These are phyloP conservation scores for Malassezia restricta DNA, from an alignment of 1,284 basidiomycete genomes.

Conservation along the genomic window DNA sequence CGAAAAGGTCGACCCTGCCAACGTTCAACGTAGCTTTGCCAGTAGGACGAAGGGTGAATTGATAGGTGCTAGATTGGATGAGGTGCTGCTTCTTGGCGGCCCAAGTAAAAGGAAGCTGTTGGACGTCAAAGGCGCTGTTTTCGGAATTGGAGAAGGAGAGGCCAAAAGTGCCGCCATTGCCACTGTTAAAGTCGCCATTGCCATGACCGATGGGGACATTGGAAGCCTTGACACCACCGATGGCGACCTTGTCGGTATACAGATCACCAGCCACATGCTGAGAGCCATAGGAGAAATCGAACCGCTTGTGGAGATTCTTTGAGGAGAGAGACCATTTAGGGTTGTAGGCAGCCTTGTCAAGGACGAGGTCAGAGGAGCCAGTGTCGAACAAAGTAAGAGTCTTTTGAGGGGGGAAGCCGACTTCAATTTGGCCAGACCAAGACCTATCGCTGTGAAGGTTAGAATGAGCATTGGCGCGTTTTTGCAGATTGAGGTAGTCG, in stretches of 20 bases:
- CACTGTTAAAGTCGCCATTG: constrained; percentile 30
- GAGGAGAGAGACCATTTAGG: constrained; percentile 26
- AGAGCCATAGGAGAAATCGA: constrained; percentile 54
- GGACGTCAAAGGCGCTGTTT: background rate
- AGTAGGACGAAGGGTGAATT: constrained; percentile 50
- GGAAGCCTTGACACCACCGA: constrained; percentile 44
- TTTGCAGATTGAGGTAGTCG: too few relatives aligned
- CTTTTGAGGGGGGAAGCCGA: constrained; percentile 25
- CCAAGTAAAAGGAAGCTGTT: constrained; percentile 25
- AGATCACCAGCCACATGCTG: constrained; percentile 53
- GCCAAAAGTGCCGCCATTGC: constrained; percentile 43
- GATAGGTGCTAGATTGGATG: constrained; percentile 39
- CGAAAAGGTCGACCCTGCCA: constrained; percentile 47
- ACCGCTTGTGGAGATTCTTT: constrained; percentile 38
- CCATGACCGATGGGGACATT: constrained; percentile 46
- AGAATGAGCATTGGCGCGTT: too few relatives aligned
- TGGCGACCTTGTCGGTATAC: constrained; percentile 52
- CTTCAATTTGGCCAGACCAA: constrained; percentile 33
- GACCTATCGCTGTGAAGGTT: too few relatives aligned
- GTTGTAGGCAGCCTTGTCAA: constrained; percentile 29
- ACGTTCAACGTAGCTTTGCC: constrained; percentile 54
- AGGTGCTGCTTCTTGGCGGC: constrained; percentile 18
- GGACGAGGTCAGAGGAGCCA: constrained; percentile 36
- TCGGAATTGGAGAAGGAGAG: constrained; percentile 36
- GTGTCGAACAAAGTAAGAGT: constrained; percentile 42